Evolutionary conservation across 1,139 yeast genomes (phyloP).

Genomic region (Wickerhamomyces sp.): DNA sequence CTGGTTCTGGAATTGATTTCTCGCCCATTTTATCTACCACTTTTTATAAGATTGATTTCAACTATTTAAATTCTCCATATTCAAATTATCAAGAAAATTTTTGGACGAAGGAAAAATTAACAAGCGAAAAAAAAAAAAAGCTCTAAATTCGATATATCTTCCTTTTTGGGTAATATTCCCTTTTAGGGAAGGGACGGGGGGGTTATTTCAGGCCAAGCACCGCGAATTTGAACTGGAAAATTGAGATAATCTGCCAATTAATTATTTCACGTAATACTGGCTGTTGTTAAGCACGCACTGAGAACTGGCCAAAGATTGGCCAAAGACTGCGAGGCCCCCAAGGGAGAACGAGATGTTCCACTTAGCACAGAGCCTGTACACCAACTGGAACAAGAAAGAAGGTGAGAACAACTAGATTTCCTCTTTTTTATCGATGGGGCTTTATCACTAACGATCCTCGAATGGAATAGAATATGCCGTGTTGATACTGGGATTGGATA

Average conservation of each 20-base stretch:
- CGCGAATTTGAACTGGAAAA: too few species aligned
- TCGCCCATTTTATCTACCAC: background rate
- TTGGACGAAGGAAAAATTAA: background rate
- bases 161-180: background rate
- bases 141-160: background rate
- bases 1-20: slow-evolving; percentile 37
- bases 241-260: too few species aligned
- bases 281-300: too few species aligned
- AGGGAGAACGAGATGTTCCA: slow-evolving; percentile 49
- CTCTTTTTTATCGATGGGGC: slow-evolving; percentile 1
- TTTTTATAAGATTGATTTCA: too few species aligned
- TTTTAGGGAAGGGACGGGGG: too few species aligned
- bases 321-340: too few species aligned
- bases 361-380: slow-evolving; percentile 54
- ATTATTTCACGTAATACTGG: too few species aligned
- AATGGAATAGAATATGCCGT: slow-evolving; percentile 52
- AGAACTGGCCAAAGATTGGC: too few species aligned
- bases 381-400: slow-evolving; percentile 51
- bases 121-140: background rate
- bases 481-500: slow-evolving; percentile 83
- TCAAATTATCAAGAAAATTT: background rate
- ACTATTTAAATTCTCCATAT: background rate
- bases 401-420: slow-evolving; percentile 25
- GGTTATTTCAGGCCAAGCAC: too few species aligned
- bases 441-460: background rate